A percentile compares a stretch with the other conserved stretches of the same genome.
These are phyloP conservation scores for Neopestalotiopsis clavispora DNA, from an alignment of 2,329 filamentous ascomycete genomes.

Conservation along the genomic window DNA sequence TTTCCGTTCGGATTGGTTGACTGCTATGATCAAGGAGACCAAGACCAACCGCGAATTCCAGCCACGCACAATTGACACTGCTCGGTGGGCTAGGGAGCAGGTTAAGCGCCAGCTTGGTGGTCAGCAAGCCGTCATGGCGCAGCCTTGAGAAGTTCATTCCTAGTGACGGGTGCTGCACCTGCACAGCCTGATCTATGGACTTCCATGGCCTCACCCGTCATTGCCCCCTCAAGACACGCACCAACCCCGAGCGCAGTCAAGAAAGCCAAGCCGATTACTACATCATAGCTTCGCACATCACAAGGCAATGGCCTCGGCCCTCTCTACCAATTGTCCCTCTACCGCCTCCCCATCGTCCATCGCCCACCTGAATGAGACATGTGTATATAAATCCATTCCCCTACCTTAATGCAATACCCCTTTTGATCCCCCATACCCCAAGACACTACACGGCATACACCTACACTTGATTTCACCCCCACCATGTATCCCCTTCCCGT, in stretches of 20 bases:
- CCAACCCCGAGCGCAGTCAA: slow-evolving; percentile 28
- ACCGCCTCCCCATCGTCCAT: slow-evolving; percentile 16
- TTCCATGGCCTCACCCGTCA: background rate
- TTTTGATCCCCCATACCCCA: slow-evolving; percentile 26
- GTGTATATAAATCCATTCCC: slow-evolving; percentile 38
- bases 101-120: slow-evolving; percentile 86
- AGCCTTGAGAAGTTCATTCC: slow-evolving; percentile 42
- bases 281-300: slow-evolving; percentile 30
- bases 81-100: slow-evolving; percentile 95
- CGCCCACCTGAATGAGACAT: slow-evolving; percentile 29
- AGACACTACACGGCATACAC: slow-evolving; percentile 30
- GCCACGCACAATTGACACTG: slow-evolving; percentile 86
- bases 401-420: slow-evolving; percentile 36
- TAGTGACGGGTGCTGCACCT: background rate
- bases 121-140: slow-evolving; percentile 54
- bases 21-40: slow-evolving; percentile 87
- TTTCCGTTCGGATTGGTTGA: slow-evolving; percentile 93
- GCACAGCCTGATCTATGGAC: background rate
- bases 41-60: slow-evolving; percentile 87
- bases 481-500: slow-evolving; percentile 26
- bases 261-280: slow-evolving; percentile 26
- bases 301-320: slow-evolving; percentile 27
- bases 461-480: slow-evolving; percentile 24
- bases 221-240: slow-evolving; percentile 27
- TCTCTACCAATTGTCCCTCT: slow-evolving; percentile 7